Evolutionary conservation across 2,329 filamentous ascomycete genomes (phyloP).

Genomic region (Purpureocillium takamizusanense): DNA sequence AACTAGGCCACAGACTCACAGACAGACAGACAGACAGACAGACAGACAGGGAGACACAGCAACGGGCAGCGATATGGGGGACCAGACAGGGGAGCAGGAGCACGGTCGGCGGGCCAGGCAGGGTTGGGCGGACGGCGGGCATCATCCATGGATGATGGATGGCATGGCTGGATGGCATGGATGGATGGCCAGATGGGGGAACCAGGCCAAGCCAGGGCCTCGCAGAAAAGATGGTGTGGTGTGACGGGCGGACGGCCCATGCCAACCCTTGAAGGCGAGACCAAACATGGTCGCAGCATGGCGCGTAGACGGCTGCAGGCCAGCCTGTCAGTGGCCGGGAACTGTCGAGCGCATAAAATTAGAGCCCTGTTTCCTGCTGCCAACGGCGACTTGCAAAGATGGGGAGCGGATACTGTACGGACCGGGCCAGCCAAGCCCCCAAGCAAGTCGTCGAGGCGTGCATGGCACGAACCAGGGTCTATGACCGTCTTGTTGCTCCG

Average conservation of each 20-base stretch:
- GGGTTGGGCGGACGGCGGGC: too few species aligned
- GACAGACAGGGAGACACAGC: too few species aligned
- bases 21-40: too few species aligned
- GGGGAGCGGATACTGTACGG: conserved; percentile 16
- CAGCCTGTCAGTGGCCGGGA: conserved; percentile 33
- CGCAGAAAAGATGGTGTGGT: conserved; percentile 20
- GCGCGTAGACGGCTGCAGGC: conserved; percentile 31
- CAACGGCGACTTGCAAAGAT: conserved; percentile 12
- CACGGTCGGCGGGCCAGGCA: too few species aligned
- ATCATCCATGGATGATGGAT: too few species aligned
- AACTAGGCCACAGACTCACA: too few species aligned
- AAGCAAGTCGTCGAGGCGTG: neutral
- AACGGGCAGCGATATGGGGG: too few species aligned
- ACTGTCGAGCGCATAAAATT: conserved; percentile 33
- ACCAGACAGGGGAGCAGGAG: too few species aligned
- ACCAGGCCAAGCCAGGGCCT: neutral
- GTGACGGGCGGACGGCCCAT: conserved; percentile 21
- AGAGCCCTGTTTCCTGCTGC: conserved; percentile 18
- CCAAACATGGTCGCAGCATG: conserved; percentile 28
- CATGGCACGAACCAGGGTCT: conserved; percentile 3
- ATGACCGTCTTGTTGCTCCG: neutral
- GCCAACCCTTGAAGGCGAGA: conserved; percentile 4
- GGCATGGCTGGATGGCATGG: neutral
- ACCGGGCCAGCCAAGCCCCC: conserved; percentile 1
- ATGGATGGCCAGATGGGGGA: conserved; percentile 1